Evolutionary conservation across 257 asterid genomes (phyloP).

Genomic region (Solanum gracilifrons): DNA sequence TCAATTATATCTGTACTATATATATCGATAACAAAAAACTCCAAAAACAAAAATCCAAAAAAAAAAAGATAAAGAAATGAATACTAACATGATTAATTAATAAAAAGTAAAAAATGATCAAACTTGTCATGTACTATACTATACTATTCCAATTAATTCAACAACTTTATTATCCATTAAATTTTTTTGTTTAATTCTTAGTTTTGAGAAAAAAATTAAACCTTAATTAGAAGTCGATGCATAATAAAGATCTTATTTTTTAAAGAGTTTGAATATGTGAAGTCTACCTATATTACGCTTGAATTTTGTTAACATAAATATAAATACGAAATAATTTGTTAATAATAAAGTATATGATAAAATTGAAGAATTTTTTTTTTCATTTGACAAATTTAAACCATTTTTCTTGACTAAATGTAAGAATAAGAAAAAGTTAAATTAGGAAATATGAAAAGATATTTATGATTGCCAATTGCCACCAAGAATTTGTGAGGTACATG

Average conservation of each 20-base stretch:
- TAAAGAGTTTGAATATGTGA: neutral
- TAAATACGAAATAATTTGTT: neutral
- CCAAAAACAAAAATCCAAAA: neutral
- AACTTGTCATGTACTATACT: neutral
- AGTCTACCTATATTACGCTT: neutral
- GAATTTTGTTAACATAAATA: neutral
- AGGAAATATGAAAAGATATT: neutral
- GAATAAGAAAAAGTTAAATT: neutral
- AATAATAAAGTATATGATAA: neutral
- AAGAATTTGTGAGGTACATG: neutral
- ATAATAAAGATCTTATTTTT: neutral
- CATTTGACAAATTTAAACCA: neutral
- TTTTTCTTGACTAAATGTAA: neutral
- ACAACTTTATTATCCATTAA: neutral
- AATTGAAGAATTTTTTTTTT: neutral
- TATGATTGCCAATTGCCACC: neutral
- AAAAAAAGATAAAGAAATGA: neutral
- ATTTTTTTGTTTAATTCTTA: neutral
- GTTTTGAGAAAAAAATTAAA: neutral
- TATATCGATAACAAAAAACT: neutral
- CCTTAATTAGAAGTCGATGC: neutral
- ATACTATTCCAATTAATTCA: neutral
- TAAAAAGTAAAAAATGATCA: neutral
- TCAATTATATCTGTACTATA: neutral
- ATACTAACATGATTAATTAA: neutral